Evolutionary conservation across 2,329 filamentous ascomycete species (phyloP).

Genomic region (Botrytis cinerea): DNA sequence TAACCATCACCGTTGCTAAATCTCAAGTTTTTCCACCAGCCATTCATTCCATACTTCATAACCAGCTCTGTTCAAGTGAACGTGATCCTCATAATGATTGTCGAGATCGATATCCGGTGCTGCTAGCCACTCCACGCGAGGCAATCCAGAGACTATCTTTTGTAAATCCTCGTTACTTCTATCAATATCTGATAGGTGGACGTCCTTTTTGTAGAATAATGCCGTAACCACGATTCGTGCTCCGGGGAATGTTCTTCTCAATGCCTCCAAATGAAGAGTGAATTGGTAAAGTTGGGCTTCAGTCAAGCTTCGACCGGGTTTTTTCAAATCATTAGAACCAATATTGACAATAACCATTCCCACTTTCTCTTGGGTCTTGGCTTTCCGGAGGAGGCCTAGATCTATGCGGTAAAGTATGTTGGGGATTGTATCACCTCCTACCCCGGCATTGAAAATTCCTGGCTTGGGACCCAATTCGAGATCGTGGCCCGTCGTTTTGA

Average conservation of each 20-base stretch:
- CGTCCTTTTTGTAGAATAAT: constrained; percentile 26
- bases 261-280: constrained; percentile 21
- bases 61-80: constrained; percentile 29
- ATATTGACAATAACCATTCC: constrained; percentile 24
- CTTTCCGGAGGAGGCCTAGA: constrained; percentile 12
- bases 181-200: constrained; percentile 18
- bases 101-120: constrained; percentile 21
- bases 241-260: constrained; percentile 13
- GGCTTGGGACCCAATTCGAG: constrained; percentile 13
- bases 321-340: constrained; percentile 27
- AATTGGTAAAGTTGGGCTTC: constrained; percentile 3
- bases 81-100: constrained; percentile 26
- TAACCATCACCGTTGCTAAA: not conserved
- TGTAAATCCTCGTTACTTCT: constrained; percentile 22
- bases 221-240: constrained; percentile 24
- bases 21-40: constrained; percentile 20
- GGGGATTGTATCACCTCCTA: constrained; percentile 27
- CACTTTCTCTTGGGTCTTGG: constrained; percentile 13
- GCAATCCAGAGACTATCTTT: constrained; percentile 7
- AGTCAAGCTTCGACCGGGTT: constrained; percentile 18
- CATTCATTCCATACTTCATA: constrained; percentile 29
- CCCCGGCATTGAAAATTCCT: constrained; percentile 27
- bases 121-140: constrained; percentile 21
- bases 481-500: constrained; percentile 22
- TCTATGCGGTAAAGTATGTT: constrained; percentile 26